Percentiles rank a stretch among this genome's conserved stretches.
These are phyloP conservation scores for Eucalyptus virginea DNA, from an alignment of 345 rosid species.

Conservation along the genomic window DNA sequence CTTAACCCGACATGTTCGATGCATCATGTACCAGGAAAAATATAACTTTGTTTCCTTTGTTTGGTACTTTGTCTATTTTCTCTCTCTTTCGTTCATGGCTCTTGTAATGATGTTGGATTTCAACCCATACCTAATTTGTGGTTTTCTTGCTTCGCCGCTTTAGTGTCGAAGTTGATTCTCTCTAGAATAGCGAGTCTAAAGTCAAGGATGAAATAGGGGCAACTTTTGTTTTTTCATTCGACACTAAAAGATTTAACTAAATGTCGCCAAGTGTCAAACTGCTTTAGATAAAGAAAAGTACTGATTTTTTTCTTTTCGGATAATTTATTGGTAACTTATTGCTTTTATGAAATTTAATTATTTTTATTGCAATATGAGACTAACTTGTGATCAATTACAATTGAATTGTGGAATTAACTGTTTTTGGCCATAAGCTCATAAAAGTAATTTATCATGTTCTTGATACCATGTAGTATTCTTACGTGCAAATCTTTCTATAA, in stretches of 20 bases:
- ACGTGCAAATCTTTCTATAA: background rate
- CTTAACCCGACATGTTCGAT: background rate
- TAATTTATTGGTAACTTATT: background rate
- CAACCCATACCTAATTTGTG: background rate
- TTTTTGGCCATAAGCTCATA: too few relatives aligned
- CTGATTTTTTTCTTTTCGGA: background rate
- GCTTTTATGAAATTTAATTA: background rate
- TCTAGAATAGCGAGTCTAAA: background rate
- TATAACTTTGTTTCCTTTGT: background rate
- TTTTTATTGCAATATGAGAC: background rate
- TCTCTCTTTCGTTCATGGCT: background rate
- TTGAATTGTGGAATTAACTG: background rate
- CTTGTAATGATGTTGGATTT: background rate
- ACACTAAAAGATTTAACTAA: background rate
- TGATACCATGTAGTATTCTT: background rate
- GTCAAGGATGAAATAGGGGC: background rate
- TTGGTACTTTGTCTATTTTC: background rate
- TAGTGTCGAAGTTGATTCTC: background rate
- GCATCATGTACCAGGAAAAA: background rate
- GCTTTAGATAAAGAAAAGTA: background rate
- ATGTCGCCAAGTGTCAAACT: background rate
- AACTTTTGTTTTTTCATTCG: background rate
- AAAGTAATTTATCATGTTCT: background rate
- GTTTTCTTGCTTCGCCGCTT: background rate
- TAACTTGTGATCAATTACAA: background rate